Evolutionary conservation across 257 asterid genomes (phyloP).

Genomic region (Capsicum pubescens): DNA sequence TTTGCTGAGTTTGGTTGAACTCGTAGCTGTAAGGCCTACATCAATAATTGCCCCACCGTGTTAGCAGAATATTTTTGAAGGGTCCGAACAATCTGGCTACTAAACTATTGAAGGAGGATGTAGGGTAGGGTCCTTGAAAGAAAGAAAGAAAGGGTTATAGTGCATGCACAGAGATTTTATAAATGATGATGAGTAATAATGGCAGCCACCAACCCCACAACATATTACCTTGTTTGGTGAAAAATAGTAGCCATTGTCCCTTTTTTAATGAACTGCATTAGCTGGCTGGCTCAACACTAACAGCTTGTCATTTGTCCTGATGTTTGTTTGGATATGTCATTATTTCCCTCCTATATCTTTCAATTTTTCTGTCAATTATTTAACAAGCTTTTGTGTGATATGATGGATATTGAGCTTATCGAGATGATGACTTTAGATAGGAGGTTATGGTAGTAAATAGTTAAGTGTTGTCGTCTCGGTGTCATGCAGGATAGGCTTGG

Average conservation of each 20-base stretch:
- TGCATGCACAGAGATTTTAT: slow-evolving; percentile 19
- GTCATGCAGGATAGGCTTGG: no score
- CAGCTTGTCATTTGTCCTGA: slow-evolving; percentile 20
- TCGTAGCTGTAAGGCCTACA: no score
- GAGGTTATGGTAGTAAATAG: not conserved
- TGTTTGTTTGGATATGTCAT: slow-evolving; percentile 13
- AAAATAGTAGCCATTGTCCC: not conserved
- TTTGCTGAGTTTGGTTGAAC: no score
- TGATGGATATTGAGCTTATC: not conserved
- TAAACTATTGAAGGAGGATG: not conserved
- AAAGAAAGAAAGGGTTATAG: not conserved
- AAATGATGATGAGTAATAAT: slow-evolving; percentile 14
- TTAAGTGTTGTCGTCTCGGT: not conserved
- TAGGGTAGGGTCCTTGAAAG: not conserved
- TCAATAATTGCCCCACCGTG: no score
- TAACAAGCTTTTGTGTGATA: not conserved
- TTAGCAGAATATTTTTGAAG: not conserved
- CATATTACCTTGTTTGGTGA: slow-evolving; percentile 20
- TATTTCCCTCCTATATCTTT: slow-evolving; percentile 14
- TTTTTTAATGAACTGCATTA: not conserved
- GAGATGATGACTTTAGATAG: not conserved
- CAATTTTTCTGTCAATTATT: not conserved
- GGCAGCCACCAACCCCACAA: slow-evolving; percentile 22
- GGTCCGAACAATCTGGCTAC: not conserved
- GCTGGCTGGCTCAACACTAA: not conserved